Base-by-base conservation (phyloP, 106 monocot species). In the Platanthera guangdongensis region DNA sequence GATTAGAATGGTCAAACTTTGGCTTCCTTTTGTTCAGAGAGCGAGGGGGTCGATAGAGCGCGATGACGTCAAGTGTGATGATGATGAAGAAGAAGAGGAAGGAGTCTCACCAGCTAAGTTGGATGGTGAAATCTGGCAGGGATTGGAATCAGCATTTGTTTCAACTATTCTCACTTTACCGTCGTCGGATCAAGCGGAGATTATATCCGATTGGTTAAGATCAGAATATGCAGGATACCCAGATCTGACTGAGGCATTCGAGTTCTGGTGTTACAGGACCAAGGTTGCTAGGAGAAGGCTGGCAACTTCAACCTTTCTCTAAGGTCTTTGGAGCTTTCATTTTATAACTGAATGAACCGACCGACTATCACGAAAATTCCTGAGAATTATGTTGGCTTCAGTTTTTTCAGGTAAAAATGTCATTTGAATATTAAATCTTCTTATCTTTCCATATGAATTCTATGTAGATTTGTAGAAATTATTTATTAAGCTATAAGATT, bases 211-310 rank as follows among this genome's bases (percentile, higher is more conserved):
- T 53, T 95, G 95, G 95, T 77, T 95, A 51, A 83, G 73, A 64
- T 78, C 84, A 5, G 71, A 90, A 60, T 65, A 86, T 62, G 82
- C 80, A 13, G 68, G 78, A 25, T 95, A 91, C 74, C 94, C 94
- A 2, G 89, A 95, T 60, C 79, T 94, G 51, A 83, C 84, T 0
- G 94, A 94, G 75, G 94, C 85, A 21, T 94, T 94, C 78, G 94
- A 94, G 50, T 82, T 87, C 15, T 94, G 94, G 94, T 94, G 91
- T 81, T 94, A 89, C 46, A 85, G 94, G 72, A 86, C 90, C 6
- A 94, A 94, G 74, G 77, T 80, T 45, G 81, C 84, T 14, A 84
- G 73, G 22, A 76, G 79, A 71, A 79, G 82, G 52, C 73, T 76
- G 21, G 76, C 79, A 15, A 18, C 28, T 5, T 52, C 60, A 51